Percentiles rank a stretch among this genome's conserved stretches.
Conservation (phyloP, 345 rosid species). For the Hirschfeldia incana region DNA sequence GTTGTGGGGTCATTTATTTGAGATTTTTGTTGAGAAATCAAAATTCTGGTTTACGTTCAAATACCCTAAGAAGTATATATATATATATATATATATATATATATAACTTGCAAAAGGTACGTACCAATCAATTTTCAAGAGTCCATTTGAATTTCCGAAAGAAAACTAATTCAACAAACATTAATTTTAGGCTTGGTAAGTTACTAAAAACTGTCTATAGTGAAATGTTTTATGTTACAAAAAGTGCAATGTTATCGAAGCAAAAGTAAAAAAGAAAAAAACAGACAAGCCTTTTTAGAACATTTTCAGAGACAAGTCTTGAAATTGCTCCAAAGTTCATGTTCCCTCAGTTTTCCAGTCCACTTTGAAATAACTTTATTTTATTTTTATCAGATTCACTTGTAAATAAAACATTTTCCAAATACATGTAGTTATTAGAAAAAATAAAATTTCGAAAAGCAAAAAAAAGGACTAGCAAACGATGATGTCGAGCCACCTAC, state of each 20-base stretch:
- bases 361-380: background rate
- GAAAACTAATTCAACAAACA: background rate
- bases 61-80: background rate
- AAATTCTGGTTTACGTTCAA: background rate
- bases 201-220: background rate
- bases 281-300: background rate
- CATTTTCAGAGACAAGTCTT: constrained; percentile 13
- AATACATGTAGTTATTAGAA: background rate
- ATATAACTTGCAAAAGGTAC: no score
- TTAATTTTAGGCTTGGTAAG: background rate
- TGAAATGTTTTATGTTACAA: background rate
- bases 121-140: background rate
- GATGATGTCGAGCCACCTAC: constrained; percentile 11
- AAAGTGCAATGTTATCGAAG: background rate
- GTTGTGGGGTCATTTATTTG: background rate
- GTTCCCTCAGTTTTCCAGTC: constrained; percentile 25
- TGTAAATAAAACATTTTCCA: background rate
- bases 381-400: background rate
- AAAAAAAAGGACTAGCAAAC: constrained; percentile 5
- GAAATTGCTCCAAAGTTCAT: constrained; percentile 25
- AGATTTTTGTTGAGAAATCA: background rate
- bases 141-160: background rate
- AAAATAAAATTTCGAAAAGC: background rate
- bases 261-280: background rate
- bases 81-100: no score